Base-by-base conservation (phyloP, 768 basidiomycete species). In the Pholiota conissans region DNA sequence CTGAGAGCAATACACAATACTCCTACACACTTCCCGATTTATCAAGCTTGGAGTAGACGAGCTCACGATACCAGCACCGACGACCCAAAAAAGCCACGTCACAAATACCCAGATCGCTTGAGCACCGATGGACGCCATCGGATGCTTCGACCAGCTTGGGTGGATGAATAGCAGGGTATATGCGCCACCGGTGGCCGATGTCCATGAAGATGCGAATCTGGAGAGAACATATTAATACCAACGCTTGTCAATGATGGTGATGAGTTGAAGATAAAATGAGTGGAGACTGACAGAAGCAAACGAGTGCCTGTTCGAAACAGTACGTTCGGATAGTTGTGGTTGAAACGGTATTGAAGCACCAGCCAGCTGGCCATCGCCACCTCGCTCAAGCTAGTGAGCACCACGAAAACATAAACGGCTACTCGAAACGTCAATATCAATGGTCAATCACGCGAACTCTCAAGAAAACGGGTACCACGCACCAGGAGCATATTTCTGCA, bases 141-240 rank as follows among this genome's bases (percentile, higher is more conserved):
- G 76, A 55, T 79, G 77, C 56, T 71, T 78, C 18, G 83, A 81
- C 79, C 81, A 85, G 14, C 71, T 69, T 0, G 85, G 84, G 63
- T 87, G 85, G 5, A 87, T 69, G 66, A 86, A 85, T 34, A 86
- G 75, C 37, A 86, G 67, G n/a, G 80, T 78, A 55, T 81, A 83
- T 20, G 70, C 71, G 26, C 78, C 79, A 10, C 82, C 78, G 16
- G 81, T 85, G 5, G 82, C 58, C 3, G 78, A 69, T 26, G 86
- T 87, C 86, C 86, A 88, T 62, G 78, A 83, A 2, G 84, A 77
- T 16, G 77, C 70, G 63, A 85, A 86, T 52, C 86, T 88, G 59
- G 24, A 50, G 46, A 16, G 34, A 49, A 13, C 18, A n/a, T n/a
- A n/a, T n/a, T n/a, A n/a, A n/a, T n/a, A n/a, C n/a, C n/a, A n/a